Evolutionary conservation across 306 rosid genomes (phyloP).

Genomic region (Spatholobus suberectus): DNA sequence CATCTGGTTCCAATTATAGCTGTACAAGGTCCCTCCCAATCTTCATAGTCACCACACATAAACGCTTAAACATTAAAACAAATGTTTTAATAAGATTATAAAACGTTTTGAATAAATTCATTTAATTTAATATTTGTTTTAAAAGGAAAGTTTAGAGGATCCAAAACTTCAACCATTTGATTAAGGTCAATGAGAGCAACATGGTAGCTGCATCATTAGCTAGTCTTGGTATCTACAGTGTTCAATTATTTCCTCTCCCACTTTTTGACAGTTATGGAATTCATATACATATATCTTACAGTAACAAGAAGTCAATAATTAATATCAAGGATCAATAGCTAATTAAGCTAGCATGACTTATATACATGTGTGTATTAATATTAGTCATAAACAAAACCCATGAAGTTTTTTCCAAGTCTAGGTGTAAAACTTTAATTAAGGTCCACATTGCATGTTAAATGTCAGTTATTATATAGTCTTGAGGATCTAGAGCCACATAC

Average conservation of each 20-base stretch:
- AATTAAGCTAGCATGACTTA: not conserved
- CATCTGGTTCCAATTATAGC: too few species aligned
- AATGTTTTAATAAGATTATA: too few species aligned
- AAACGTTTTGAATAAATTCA: too few species aligned
- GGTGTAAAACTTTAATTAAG: conserved; percentile 2
- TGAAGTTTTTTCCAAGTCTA: not conserved
- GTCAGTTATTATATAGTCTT: not conserved
- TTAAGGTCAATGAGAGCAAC: conserved; percentile 11
- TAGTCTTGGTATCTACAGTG: not conserved
- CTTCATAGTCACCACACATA: too few species aligned
- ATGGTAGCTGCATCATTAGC: too few species aligned
- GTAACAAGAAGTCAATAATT: not conserved
- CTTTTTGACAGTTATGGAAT: not conserved
- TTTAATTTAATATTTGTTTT: too few species aligned
- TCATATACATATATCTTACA: not conserved
- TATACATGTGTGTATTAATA: not conserved
- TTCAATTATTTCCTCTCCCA: conserved; percentile 2
- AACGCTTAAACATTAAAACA: too few species aligned
- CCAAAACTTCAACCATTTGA: conserved; percentile 26
- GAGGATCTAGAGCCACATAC: not conserved
- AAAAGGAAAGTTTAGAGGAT: not conserved
- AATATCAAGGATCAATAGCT: not conserved
- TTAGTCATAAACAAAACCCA: not conserved
- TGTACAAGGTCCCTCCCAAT: too few species aligned
- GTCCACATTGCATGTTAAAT: not conserved